Base-by-base conservation (phyloP, 208 protist species). In the Jaenimonas drosophilae region DNA sequence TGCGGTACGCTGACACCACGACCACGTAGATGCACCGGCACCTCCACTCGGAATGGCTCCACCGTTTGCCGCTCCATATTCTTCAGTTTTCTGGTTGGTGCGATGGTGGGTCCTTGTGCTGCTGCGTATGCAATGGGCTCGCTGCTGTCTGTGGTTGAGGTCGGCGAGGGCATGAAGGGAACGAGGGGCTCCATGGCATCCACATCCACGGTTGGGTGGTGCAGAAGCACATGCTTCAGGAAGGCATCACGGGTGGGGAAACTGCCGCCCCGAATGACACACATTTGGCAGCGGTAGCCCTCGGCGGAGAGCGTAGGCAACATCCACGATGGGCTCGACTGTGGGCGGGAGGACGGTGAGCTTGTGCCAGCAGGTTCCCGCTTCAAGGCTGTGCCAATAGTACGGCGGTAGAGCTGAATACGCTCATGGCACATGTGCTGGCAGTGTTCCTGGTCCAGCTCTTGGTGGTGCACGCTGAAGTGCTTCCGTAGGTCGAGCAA, bases 281-380 rank as follows among this genome's bases (percentile, higher is more conserved):
- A 94, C 81, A 80, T 91, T 46, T 94, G 86, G 67, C 86, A 94
- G 16, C 71, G 48, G 59, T 91, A 94, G 21, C 86, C 86, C 3
- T 45, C 23, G 0, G 58, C 59, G 1, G 67, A 62, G 27, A 90
- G 39, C 1, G 81, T 94, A 6, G 86, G 86, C 28, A 85, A 31
- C 16, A 59, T 55, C 36, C 52, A 40, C n/a, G 6, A 19, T 29
- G 14, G 23, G 24, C 30, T 14, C 14, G 7, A 54, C 43, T 12
- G 45, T 45, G 20, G 44, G 52, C 3, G 50, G 48, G 32, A 41
- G 59, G 16, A 48, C 42, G 29, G 45, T 62, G 44, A 46, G 51
- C 33, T 58, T 4, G 42, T 3, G 9, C 36, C 36, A 41, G 9
- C 14, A 9, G 45, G 21, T n/a, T n/a, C n/a, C n/a, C n/a, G n/a